phyloP scores from a whole-genome alignment of 176 grass and related monocot species.

The Bonia amplexicaulis region DNA sequence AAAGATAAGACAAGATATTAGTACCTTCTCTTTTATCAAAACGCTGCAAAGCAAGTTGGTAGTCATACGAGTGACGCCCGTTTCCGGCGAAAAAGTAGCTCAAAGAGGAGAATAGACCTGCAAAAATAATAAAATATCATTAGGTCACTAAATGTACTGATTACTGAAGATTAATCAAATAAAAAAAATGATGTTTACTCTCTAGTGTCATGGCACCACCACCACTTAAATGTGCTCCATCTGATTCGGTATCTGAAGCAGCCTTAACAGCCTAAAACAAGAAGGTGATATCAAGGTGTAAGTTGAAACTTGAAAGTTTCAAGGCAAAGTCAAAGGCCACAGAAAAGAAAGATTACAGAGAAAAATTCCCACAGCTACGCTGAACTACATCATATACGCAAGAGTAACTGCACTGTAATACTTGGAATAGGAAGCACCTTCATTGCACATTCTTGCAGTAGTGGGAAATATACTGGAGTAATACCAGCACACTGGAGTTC shows the following conservation, averaged over 20 bases:
- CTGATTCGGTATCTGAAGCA: slow-evolving; percentile 70
- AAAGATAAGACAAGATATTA: slow-evolving; percentile 19
- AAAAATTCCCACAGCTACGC: neutral
- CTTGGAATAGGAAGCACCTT: slow-evolving; percentile 57
- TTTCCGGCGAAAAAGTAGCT: slow-evolving; percentile 68
- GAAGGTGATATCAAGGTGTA: slow-evolving; percentile 1
- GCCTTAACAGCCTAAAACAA: slow-evolving; percentile 79
- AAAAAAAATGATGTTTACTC: slow-evolving; percentile 43
- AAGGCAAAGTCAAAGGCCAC: neutral
- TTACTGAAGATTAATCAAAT: slow-evolving; percentile 12
- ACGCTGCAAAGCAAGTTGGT: slow-evolving; percentile 83
- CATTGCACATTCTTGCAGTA: slow-evolving; percentile 84
- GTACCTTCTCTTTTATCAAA: slow-evolving; percentile 72
- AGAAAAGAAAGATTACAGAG: neutral
- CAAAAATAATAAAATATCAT: slow-evolving; percentile 20
- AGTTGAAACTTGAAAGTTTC: neutral
- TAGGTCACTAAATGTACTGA: slow-evolving; percentile 4
- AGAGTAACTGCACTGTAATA: slow-evolving; percentile 5
- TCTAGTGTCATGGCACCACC: slow-evolving; percentile 59
- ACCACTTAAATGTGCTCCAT: slow-evolving; percentile 59
- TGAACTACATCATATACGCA: slow-evolving; percentile 8
- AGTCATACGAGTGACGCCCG: slow-evolving; percentile 60
- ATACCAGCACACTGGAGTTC: slow-evolving; percentile 79
- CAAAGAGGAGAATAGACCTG: slow-evolving; percentile 90
- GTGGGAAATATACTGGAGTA: slow-evolving; percentile 49